A percentile compares a stretch with the other conserved stretches of the same genome.
phyloP scores from a whole-genome alignment of 192 early-diverging fungal species.

The Blastocladiella britannica region DNA sequence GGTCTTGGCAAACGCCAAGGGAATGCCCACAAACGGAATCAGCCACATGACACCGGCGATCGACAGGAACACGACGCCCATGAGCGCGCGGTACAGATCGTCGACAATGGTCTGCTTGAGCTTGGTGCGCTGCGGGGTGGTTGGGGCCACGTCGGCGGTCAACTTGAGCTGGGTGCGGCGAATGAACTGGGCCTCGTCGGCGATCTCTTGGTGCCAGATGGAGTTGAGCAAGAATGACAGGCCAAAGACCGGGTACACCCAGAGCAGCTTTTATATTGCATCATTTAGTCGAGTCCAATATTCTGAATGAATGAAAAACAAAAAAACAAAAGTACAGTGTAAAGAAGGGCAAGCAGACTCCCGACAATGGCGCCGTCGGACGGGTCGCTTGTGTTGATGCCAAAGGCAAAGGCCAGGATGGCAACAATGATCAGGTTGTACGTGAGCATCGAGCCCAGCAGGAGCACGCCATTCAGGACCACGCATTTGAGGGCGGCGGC shows the following conservation, averaged over 20 bases:
- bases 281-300: too few species aligned
- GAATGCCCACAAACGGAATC: background rate
- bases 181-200: background rate
- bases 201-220: background rate
- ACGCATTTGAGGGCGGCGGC: slow-evolving; percentile 17
- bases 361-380: too few species aligned
- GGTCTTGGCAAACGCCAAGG: background rate
- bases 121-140: background rate
- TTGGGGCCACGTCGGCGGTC: background rate
- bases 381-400: too few species aligned
- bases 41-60: background rate
- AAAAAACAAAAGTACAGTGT: too few species aligned
- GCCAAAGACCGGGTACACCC: background rate
- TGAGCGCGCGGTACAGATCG: background rate
- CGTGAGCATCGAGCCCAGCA: slow-evolving; percentile 26
- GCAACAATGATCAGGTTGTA: slow-evolving; percentile 15
- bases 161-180: background rate
- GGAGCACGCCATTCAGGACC: slow-evolving; percentile 25
- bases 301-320: too few species aligned
- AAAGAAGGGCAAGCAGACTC: too few species aligned
- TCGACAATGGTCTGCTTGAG: too few species aligned
- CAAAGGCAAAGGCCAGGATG: slow-evolving; percentile 4
- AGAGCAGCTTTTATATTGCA: background rate
- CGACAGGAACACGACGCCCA: background rate
- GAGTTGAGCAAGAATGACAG: background rate